Percentiles rank a stretch among this genome's conserved stretches.
Conservation (phyloP, 352 stramenopile species). For the Phytophthora cajani region DNA sequence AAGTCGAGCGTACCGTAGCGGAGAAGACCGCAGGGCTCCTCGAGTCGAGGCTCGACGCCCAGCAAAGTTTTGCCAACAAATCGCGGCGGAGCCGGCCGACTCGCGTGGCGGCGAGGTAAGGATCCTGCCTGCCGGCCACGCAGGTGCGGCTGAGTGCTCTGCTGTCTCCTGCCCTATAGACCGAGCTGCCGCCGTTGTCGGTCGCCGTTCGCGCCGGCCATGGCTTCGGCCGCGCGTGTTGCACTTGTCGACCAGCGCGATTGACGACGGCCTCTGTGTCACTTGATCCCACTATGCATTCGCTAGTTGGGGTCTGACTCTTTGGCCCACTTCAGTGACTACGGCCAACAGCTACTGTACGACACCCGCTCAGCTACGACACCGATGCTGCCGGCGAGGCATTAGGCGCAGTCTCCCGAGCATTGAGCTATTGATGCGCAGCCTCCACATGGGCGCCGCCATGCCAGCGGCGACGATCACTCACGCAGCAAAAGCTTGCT, state of each 20-base stretch:
- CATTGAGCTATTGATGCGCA: neutral
- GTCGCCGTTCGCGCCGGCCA: constrained; percentile 2
- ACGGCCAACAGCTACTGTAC: constrained; percentile 24
- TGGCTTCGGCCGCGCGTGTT: constrained; percentile 5
- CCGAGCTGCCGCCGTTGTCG: neutral
- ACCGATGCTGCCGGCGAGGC: neutral
- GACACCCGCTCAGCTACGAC: neutral
- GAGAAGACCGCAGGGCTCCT: neutral
- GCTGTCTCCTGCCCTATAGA: neutral
- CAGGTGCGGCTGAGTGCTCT: neutral
- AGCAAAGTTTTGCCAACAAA: constrained; percentile 9
- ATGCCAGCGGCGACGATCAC: neutral
- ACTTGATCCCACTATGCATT: constrained; percentile 37
- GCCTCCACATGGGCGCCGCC: neutral
- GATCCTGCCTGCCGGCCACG: neutral
- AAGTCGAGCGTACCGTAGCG: constrained; percentile 31
- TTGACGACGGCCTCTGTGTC: constrained; percentile 32
- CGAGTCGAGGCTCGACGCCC: too few species aligned
- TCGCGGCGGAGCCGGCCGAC: constrained; percentile 6
- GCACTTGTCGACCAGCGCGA: constrained; percentile 21
- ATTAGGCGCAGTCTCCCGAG: neutral
- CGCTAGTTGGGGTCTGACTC: constrained; percentile 39
- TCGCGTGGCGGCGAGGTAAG: neutral
- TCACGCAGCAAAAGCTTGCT: constrained; percentile 29
- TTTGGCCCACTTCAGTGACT: constrained; percentile 25